Conservation (phyloP, 2,329 filamentous ascomycete genomes). For the Karstenula rhodostoma region DNA sequence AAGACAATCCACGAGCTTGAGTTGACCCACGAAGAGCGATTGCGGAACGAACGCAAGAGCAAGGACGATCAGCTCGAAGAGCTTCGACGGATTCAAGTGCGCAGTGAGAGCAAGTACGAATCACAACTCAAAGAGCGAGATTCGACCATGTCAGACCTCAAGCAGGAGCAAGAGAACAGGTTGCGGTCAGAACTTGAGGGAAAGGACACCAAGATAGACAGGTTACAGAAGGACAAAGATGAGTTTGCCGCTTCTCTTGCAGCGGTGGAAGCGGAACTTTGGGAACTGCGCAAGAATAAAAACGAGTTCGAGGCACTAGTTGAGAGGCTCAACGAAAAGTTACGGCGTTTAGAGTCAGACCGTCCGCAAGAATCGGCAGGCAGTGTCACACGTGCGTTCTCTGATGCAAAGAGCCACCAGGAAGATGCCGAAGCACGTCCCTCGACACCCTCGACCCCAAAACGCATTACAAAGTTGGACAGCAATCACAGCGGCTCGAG, state of each 20-base stretch:
- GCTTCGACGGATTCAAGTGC: slow-evolving; percentile 12
- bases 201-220: slow-evolving; percentile 38
- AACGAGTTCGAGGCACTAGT: slow-evolving; percentile 42
- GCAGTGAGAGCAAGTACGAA: slow-evolving; percentile 12
- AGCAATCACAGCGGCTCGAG: slow-evolving; percentile 23
- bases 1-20: slow-evolving; percentile 36
- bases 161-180: slow-evolving; percentile 18
- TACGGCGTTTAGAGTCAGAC: slow-evolving; percentile 36
- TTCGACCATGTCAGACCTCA: slow-evolving; percentile 21
- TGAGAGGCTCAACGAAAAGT: slow-evolving; percentile 40
- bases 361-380: slow-evolving; percentile 19
- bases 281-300: slow-evolving; percentile 40
- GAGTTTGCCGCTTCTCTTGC: slow-evolving; percentile 35
- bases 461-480: slow-evolving; percentile 21
- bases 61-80: slow-evolving; percentile 25
- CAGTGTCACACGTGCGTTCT: slow-evolving; percentile 11
- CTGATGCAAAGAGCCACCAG: slow-evolving; percentile 22
- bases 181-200: slow-evolving; percentile 30
- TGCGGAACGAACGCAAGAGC: slow-evolving; percentile 32
- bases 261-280: slow-evolving; percentile 41
- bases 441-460: slow-evolving; percentile 18
- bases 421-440: slow-evolving; percentile 18
- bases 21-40: slow-evolving; percentile 29
- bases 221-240: slow-evolving; percentile 34
- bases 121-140: slow-evolving; percentile 24